Percentiles rank a stretch among this genome's conserved stretches.
Conservation (phyloP, 495 filamentous ascomycete species). For the Aspergillus wentii region DNA sequence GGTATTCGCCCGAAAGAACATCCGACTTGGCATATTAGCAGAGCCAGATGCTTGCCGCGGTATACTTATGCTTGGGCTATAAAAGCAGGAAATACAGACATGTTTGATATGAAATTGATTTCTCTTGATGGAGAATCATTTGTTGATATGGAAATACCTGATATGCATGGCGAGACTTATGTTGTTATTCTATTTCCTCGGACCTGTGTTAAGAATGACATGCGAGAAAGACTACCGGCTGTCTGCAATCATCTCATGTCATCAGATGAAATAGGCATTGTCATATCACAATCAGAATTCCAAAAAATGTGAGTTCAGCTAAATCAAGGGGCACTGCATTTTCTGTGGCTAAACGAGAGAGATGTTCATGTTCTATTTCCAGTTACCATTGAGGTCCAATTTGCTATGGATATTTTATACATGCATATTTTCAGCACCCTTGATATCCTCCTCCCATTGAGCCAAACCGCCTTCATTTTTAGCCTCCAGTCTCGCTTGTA, state of each 20-base stretch:
- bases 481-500: slow-evolving; percentile 8
- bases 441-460: too few relatives aligned
- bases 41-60: background rate
- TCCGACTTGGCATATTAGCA: slow-evolving; percentile 4
- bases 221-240: background rate
- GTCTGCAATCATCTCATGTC: background rate
- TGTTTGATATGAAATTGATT: background rate
- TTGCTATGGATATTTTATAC: too few relatives aligned
- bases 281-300: background rate
- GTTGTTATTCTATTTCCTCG: background rate
- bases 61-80: slow-evolving; percentile 1
- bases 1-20: slow-evolving; percentile 1
- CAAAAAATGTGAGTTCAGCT: background rate
- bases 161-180: background rate
- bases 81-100: background rate
- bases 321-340: background rate
- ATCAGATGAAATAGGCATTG: background rate
- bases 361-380: too few relatives aligned
- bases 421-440: too few relatives aligned
- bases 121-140: background rate
- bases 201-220: background rate
- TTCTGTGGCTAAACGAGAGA: too few relatives aligned
- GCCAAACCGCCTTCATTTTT: slow-evolving; percentile 7
- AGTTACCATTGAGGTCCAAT: too few relatives aligned
- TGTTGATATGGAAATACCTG: background rate